A percentile compares a stretch with the other conserved stretches of the same genome.
Evolutionary conservation across 116 monocot species (phyloP).

Genomic region (Dioscorea cayenensis): DNA sequence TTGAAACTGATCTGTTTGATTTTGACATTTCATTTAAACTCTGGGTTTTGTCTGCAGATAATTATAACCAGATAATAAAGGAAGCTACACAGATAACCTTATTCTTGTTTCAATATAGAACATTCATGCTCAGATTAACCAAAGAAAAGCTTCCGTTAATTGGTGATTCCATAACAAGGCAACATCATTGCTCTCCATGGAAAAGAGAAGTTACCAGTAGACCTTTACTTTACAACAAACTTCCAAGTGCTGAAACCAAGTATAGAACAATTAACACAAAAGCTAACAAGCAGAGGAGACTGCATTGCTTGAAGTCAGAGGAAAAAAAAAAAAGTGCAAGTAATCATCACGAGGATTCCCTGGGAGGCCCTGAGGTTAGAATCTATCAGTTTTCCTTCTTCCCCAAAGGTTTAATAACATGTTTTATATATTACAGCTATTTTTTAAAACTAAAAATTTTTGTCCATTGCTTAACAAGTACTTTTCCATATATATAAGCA

Average conservation of each 20-base stretch:
- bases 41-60: slow-evolving; percentile 32
- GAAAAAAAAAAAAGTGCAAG: slow-evolving; percentile 98
- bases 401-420: too few species aligned
- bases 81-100: slow-evolving; percentile 50
- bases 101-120: slow-evolving; percentile 45
- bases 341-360: not conserved
- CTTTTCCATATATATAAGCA: too few species aligned
- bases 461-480: too few species aligned
- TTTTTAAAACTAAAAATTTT: too few species aligned
- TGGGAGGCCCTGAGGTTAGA: too few species aligned
- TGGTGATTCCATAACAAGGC: slow-evolving; percentile 18
- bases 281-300: slow-evolving; percentile 30
- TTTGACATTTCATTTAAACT: not conserved
- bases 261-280: slow-evolving; percentile 10
- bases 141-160: slow-evolving; percentile 22
- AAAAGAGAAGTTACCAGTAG: slow-evolving; percentile 74
- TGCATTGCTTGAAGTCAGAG: slow-evolving; percentile 55
- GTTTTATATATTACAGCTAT: too few species aligned
- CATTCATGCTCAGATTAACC: slow-evolving; percentile 64
- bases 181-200: slow-evolving; percentile 33
- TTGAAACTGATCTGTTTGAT: not conserved
- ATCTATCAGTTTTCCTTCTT: too few species aligned
- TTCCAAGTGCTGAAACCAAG: slow-evolving; percentile 38
- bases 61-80: slow-evolving; percentile 59
- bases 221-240: slow-evolving; percentile 48